Evolutionary conservation across 2,329 filamentous ascomycete genomes (phyloP).

Genomic region (Fusarium verticillioides): DNA sequence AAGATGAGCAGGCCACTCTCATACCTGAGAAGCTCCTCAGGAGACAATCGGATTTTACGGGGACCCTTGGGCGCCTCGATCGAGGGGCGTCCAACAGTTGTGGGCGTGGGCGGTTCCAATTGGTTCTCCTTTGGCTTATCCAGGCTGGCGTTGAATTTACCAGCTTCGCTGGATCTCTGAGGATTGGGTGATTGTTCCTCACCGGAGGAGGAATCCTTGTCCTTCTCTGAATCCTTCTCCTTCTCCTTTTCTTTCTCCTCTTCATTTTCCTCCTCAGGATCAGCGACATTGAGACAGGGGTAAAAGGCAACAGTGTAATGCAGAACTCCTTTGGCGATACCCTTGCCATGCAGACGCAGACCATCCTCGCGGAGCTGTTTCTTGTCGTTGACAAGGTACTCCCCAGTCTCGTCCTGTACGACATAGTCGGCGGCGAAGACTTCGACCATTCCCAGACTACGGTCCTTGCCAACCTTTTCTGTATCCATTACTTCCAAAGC

Average conservation of each 20-base stretch:
- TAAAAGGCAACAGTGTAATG: conserved; percentile 90
- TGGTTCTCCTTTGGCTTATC: conserved; percentile 45
- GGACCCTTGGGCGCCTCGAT: conserved; percentile 63
- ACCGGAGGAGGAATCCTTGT: conserved; percentile 28
- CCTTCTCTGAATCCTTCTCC: conserved; percentile 39
- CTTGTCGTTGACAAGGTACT: conserved; percentile 81
- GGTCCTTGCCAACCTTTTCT: conserved; percentile 90
- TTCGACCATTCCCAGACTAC: conserved; percentile 85
- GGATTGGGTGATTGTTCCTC: conserved; percentile 24
- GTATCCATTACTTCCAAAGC: conserved; percentile 96
- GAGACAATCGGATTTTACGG: conserved; percentile 81
- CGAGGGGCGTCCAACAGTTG: conserved; percentile 58
- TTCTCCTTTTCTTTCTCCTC: conserved; percentile 64
- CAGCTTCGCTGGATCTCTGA: conserved; percentile 48
- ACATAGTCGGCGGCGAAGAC: conserved; percentile 83
- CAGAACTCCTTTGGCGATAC: conserved; percentile 80
- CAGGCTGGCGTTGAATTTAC: conserved; percentile 57
- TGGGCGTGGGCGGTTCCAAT: conserved; percentile 46
- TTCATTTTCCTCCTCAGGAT: conserved; percentile 89
- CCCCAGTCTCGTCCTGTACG: conserved; percentile 78
- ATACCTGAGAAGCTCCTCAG: conserved; percentile 84
- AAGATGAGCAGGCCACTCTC: conserved; percentile 95
- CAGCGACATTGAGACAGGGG: conserved; percentile 85
- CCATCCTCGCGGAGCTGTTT: conserved; percentile 75
- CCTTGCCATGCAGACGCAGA: conserved; percentile 79